Percentiles rank a stretch among this genome's conserved stretches.
These are phyloP conservation scores for Rubia balearica DNA, from an alignment of 305 asterid species.

Conservation along the genomic window DNA sequence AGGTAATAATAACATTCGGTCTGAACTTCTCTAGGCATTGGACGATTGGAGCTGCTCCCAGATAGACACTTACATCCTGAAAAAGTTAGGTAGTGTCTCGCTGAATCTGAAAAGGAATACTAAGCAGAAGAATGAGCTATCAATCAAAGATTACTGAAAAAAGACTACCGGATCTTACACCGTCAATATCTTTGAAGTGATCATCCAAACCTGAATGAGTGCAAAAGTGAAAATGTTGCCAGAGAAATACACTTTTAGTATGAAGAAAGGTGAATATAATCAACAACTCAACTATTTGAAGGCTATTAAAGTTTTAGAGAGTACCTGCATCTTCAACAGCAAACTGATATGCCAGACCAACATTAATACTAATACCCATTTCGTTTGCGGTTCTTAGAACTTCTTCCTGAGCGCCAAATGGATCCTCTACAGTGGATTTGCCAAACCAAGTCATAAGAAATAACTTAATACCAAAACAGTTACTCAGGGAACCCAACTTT, in stretches of 20 bases:
- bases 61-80: conserved; percentile 49
- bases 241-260: conserved; percentile 15
- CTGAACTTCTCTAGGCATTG: conserved; percentile 68
- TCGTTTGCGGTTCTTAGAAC: conserved; percentile 55
- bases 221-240: conserved; percentile 13
- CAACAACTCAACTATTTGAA: not conserved
- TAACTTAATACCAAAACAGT: conserved; percentile 3
- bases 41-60: conserved; percentile 93
- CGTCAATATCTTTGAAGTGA: conserved; percentile 41
- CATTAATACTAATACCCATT: conserved; percentile 50
- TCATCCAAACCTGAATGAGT: conserved; percentile 49
- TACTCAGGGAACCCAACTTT: not conserved
- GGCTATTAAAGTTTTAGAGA: not conserved
- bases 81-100: conserved; percentile 7
- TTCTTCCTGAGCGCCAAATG: conserved; percentile 75
- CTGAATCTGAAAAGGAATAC: not conserved
- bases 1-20: conserved; percentile 80
- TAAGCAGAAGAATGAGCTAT: not conserved
- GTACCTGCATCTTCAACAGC: conserved; percentile 57
- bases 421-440: conserved; percentile 45
- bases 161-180: conserved; percentile 63
- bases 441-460: conserved; percentile 18
- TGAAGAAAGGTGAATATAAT: conserved; percentile 11
- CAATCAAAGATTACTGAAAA: conserved; percentile 13
- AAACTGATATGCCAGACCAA: conserved; percentile 77